phyloP scores from a whole-genome alignment of 2,329 filamentous ascomycete species.

The Arthrobotrys iridis region DNA sequence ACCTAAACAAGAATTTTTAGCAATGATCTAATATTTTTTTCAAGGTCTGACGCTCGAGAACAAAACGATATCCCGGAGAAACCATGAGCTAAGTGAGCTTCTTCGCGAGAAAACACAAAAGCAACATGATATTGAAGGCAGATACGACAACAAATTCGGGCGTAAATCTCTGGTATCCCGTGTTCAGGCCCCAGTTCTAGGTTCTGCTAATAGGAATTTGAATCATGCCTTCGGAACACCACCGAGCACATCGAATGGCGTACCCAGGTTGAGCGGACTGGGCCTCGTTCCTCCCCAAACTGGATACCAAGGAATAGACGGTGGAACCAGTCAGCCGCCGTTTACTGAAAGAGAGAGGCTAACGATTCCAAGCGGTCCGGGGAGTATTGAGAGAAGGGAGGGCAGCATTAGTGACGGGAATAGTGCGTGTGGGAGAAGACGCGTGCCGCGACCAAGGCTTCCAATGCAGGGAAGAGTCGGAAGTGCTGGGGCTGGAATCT shows the following conservation, averaged over 20 bases:
- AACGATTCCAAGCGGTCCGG: slow-evolving; percentile 14
- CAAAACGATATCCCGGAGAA: slow-evolving; percentile 73
- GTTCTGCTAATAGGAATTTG: slow-evolving; percentile 62
- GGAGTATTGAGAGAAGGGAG: slow-evolving; percentile 19
- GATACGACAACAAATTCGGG: slow-evolving; percentile 72
- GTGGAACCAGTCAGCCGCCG: not conserved
- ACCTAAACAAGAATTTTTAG: not conserved
- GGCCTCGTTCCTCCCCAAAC: not conserved
- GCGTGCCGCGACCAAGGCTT: not conserved
- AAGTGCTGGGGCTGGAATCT: not conserved
- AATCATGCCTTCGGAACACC: not conserved
- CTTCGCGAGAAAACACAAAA: slow-evolving; percentile 77
- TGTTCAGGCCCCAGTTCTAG: slow-evolving; percentile 68
- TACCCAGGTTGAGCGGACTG: slow-evolving; percentile 5
- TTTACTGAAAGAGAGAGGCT: slow-evolving; percentile 27
- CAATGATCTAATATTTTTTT: not conserved
- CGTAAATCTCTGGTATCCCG: slow-evolving; percentile 68
- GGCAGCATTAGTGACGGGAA: slow-evolving; percentile 38
- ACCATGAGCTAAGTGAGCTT: slow-evolving; percentile 74
- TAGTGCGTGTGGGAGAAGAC: slow-evolving; percentile 24
- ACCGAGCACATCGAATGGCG: slow-evolving; percentile 13
- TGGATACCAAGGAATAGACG: not conserved
- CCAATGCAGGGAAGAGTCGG: slow-evolving; percentile 24
- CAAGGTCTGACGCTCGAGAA: slow-evolving; percentile 71
- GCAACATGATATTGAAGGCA: slow-evolving; percentile 73